Percentiles rank a stretch among this genome's conserved stretches.
phyloP scores from a whole-genome alignment of 176 grass and related monocot species.

The Elaeis guineensis region DNA sequence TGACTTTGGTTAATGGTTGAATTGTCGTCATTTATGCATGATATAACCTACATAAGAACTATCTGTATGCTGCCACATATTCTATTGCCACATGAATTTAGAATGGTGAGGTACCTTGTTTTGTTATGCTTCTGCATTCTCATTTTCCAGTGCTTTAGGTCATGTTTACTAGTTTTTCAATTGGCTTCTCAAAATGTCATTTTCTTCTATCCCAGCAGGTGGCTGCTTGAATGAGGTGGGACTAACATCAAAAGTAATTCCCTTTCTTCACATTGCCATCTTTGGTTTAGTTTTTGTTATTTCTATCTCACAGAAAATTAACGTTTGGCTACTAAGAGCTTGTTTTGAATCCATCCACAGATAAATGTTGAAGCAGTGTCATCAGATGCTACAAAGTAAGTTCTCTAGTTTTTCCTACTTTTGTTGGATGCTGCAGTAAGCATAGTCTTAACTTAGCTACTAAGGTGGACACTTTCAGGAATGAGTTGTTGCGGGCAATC shows the following conservation, averaged over 20 bases:
- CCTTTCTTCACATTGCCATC: background rate
- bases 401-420: background rate
- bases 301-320: background rate
- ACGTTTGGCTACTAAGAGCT: background rate
- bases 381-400: conserved; percentile 85
- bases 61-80: too few species aligned
- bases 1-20: too few species aligned
- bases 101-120: too few species aligned
- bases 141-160: too few species aligned
- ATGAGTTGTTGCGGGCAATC: conserved; percentile 82
- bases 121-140: too few species aligned
- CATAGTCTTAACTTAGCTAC: conserved; percentile 23
- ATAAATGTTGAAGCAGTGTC: conserved; percentile 51
- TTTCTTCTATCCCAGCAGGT: conserved; percentile 34
- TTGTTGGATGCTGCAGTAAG: too few species aligned
- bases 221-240: conserved; percentile 38
- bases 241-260: conserved; percentile 55
- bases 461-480: conserved; percentile 39
- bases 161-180: too few species aligned
- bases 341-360: conserved; percentile 38
- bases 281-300: conserved; percentile 3
- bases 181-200: too few species aligned
- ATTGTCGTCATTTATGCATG: too few species aligned
- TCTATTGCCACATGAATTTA: too few species aligned
- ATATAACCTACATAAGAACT: too few species aligned